Percentiles rank a stretch among this genome's conserved stretches.
phyloP scores from a whole-genome alignment of 2,329 filamentous ascomycete species.

The Dactylellina cionopaga region DNA sequence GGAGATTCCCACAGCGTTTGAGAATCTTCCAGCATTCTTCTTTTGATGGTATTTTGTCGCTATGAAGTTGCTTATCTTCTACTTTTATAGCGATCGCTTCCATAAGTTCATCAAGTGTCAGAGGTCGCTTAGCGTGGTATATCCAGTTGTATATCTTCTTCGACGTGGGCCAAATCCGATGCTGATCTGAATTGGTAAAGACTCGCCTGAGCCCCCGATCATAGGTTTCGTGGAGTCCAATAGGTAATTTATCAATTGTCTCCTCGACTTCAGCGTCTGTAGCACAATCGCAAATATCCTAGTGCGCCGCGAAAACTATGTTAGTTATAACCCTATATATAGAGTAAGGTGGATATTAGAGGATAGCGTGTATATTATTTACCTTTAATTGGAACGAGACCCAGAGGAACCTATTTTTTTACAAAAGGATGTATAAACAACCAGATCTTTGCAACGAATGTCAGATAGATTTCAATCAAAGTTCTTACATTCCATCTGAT shows the following conservation, averaged over 20 bases:
- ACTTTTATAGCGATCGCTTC: conserved; percentile 22
- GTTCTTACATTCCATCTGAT: conserved; percentile 33
- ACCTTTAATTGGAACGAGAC: conserved; percentile 57
- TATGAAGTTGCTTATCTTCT: not conserved
- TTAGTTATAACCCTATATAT: no score
- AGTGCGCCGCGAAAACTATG: no score
- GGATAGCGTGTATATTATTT: not conserved
- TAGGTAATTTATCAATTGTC: conserved; percentile 56
- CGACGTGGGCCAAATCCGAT: not conserved
- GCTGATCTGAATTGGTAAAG: not conserved
- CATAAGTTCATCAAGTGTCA: conserved; percentile 25
- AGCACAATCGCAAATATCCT: conserved; percentile 57
- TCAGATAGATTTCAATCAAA: not conserved
- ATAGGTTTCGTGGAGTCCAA: conserved; percentile 57
- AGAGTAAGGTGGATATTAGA: no score
- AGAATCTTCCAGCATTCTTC: conserved; percentile 16
- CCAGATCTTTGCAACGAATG: no score
- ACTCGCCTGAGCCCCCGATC: conserved; percentile 5
- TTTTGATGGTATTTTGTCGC: not conserved
- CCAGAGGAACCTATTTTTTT: conserved; percentile 60
- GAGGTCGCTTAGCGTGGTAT: conserved; percentile 28
- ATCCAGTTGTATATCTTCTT: conserved; percentile 35
- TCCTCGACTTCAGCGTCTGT: conserved; percentile 56
- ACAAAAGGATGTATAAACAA: no score
- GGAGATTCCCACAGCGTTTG: conserved; percentile 36